Percentiles rank a stretch among this genome's conserved stretches.
These are phyloP conservation scores for Diaporthe sp. DNA, from an alignment of 2,329 filamentous ascomycete genomes.

Conservation along the genomic window DNA sequence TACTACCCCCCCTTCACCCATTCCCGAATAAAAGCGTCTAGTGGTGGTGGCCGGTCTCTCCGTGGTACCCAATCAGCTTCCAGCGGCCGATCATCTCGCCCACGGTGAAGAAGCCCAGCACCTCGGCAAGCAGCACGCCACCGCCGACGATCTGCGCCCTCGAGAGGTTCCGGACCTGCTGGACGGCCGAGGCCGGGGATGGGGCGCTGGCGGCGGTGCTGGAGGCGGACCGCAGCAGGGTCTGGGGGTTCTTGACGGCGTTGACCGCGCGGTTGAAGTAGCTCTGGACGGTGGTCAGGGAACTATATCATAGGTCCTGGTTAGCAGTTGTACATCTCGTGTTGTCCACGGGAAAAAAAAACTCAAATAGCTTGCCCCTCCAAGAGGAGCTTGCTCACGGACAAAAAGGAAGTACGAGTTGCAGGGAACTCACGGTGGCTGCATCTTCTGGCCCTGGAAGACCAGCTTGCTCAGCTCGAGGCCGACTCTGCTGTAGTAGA, in stretches of 20 bases:
- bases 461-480: slow-evolving; percentile 91
- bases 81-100: slow-evolving; percentile 96
- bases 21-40: slow-evolving; percentile 49
- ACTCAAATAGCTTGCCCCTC: background rate
- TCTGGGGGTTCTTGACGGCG: slow-evolving; percentile 76
- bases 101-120: slow-evolving; percentile 96
- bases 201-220: slow-evolving; percentile 63
- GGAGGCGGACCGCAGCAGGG: slow-evolving; percentile 69
- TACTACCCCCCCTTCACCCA: background rate
- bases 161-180: slow-evolving; percentile 76
- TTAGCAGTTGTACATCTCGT: slow-evolving; percentile 2
- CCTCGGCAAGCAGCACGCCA: slow-evolving; percentile 86
- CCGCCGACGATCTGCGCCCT: slow-evolving; percentile 77
- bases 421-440: slow-evolving; percentile 83
- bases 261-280: slow-evolving; percentile 85
- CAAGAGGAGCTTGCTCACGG: background rate
- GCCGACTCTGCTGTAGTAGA: slow-evolving; percentile 94
- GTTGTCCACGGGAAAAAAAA: too few species aligned
- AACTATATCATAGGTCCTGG: slow-evolving; percentile 62
- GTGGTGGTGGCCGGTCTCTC: slow-evolving; percentile 73
- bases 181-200: slow-evolving; percentile 53
- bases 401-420: background rate
- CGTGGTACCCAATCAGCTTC: slow-evolving; percentile 95
- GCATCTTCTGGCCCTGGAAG: slow-evolving; percentile 90
- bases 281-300: slow-evolving; percentile 84